Conservation (phyloP, 2,329 filamentous ascomycete genomes). For the Colletotrichum incanum region DNA sequence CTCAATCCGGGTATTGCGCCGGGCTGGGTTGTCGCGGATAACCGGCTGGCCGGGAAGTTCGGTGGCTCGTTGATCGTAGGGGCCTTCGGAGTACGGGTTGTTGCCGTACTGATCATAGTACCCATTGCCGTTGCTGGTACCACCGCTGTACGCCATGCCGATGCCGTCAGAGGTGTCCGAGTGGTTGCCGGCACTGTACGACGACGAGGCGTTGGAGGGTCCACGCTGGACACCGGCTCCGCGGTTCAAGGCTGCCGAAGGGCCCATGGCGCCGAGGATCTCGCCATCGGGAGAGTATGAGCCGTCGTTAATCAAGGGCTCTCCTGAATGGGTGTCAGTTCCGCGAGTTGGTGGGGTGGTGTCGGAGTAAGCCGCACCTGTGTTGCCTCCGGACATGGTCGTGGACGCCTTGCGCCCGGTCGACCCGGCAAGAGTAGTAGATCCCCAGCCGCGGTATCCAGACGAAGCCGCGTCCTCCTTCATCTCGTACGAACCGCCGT, state of each 20-base stretch:
- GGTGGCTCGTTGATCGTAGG: slow-evolving; percentile 55
- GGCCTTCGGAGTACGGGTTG: slow-evolving; percentile 70
- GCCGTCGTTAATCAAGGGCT: slow-evolving; percentile 72
- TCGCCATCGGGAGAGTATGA: slow-evolving; percentile 80
- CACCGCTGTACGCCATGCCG: slow-evolving; percentile 61
- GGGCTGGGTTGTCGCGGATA: slow-evolving; percentile 92
- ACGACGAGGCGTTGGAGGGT: slow-evolving; percentile 95
- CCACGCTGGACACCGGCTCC: slow-evolving; percentile 85
- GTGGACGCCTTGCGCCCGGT: slow-evolving; percentile 89
- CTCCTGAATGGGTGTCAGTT: slow-evolving; percentile 80
- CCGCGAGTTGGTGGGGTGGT: slow-evolving; percentile 77
- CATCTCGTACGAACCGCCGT: slow-evolving; percentile 79
- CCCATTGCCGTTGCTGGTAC: slow-evolving; percentile 53
- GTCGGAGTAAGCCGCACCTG: slow-evolving; percentile 80
- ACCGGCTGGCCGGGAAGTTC: slow-evolving; percentile 77
- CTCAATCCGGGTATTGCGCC: slow-evolving; percentile 95
- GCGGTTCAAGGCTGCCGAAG: slow-evolving; percentile 76
- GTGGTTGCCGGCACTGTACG: slow-evolving; percentile 86
- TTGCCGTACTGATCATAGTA: slow-evolving; percentile 75
- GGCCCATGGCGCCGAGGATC: slow-evolving; percentile 86
- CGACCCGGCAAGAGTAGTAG: slow-evolving; percentile 77
- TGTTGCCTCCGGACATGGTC: slow-evolving; percentile 84
- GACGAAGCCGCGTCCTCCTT: slow-evolving; percentile 77
- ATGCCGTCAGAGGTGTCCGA: slow-evolving; percentile 78
- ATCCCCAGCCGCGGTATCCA: slow-evolving; percentile 96